A percentile compares a stretch with the other conserved stretches of the same genome.
phyloP scores from a whole-genome alignment of 768 basidiomycete species.

The Lentinula guzmanii region DNA sequence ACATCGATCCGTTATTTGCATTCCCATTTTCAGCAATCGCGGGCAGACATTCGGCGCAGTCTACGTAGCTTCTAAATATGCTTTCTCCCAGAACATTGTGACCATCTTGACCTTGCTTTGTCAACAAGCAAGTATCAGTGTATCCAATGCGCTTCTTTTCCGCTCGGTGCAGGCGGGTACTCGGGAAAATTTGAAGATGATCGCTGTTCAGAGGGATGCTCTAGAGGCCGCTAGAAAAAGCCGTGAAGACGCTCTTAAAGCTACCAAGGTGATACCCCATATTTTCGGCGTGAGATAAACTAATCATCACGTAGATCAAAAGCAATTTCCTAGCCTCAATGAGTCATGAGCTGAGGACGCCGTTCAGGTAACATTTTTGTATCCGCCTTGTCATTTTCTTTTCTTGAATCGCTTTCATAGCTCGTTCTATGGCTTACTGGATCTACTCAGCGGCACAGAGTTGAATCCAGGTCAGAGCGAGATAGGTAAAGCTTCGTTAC shows the following conservation, averaged over 20 bases:
- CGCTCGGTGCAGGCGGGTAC: slow-evolving; percentile 71
- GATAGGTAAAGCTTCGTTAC: slow-evolving; percentile 39
- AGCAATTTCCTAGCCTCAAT: slow-evolving; percentile 74
- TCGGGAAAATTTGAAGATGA: slow-evolving; percentile 71
- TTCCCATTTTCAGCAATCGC: slow-evolving; percentile 70
- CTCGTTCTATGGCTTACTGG: slow-evolving; percentile 72
- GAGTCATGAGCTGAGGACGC: slow-evolving; percentile 74
- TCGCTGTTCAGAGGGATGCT: slow-evolving; percentile 63
- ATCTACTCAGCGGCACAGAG: slow-evolving; percentile 67
- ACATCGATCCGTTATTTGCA: slow-evolving; percentile 58
- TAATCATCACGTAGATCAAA: slow-evolving; percentile 45
- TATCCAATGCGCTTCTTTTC: slow-evolving; percentile 70
- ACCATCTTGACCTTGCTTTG: slow-evolving; percentile 60
- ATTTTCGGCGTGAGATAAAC: background rate
- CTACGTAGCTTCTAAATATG: slow-evolving; percentile 60
- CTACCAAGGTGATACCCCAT: slow-evolving; percentile 47
- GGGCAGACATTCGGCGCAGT: slow-evolving; percentile 71
- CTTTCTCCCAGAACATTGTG: slow-evolving; percentile 55
- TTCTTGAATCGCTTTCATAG: slow-evolving; percentile 22
- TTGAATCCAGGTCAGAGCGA: slow-evolving; percentile 65
- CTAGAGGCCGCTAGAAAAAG: slow-evolving; percentile 65
- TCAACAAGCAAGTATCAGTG: slow-evolving; percentile 72
- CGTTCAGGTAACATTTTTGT: slow-evolving; percentile 49
- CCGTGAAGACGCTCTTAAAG: slow-evolving; percentile 67
- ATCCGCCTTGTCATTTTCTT: background rate